Conservation (phyloP, 768 basidiomycete genomes). For the Boletus rubescentipes region DNA sequence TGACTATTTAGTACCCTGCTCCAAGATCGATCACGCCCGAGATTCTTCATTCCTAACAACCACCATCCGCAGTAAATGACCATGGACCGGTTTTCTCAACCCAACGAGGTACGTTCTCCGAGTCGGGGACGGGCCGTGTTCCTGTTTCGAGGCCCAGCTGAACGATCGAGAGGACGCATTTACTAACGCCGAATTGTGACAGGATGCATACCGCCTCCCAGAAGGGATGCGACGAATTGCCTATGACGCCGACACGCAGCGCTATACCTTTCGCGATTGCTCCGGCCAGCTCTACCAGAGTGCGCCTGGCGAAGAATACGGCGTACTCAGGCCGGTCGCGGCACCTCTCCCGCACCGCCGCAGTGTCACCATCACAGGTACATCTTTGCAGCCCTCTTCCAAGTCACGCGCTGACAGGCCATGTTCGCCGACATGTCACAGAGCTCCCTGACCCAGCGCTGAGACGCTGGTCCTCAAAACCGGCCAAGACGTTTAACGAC, state of each 20-base stretch:
- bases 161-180: background rate
- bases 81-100: constrained; percentile 23
- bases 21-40: background rate
- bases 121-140: background rate
- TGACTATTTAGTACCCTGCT: background rate
- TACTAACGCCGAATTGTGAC: constrained; percentile 4
- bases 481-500: constrained; percentile 43
- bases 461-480: constrained; percentile 20
- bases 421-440: background rate
- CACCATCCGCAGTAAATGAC: constrained; percentile 7
- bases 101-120: constrained; percentile 22
- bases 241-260: constrained; percentile 54
- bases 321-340: constrained; percentile 39
- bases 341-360: constrained; percentile 25
- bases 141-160: background rate
- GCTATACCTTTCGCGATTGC: constrained; percentile 49
- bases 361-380: constrained; percentile 25
- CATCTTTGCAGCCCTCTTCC: background rate
- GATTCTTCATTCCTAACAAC: constrained; percentile 3
- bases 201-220: constrained; percentile 38
- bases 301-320: constrained; percentile 45
- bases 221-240: constrained; percentile 49
- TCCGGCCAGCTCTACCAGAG: constrained; percentile 45
- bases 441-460: constrained; percentile 28
- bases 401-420: background rate